Evolutionary conservation across 371 early-diverging fungal species (phyloP), one percentile per base, ranked within the genome.

Genomic region (Mortierella sp.): DNA sequence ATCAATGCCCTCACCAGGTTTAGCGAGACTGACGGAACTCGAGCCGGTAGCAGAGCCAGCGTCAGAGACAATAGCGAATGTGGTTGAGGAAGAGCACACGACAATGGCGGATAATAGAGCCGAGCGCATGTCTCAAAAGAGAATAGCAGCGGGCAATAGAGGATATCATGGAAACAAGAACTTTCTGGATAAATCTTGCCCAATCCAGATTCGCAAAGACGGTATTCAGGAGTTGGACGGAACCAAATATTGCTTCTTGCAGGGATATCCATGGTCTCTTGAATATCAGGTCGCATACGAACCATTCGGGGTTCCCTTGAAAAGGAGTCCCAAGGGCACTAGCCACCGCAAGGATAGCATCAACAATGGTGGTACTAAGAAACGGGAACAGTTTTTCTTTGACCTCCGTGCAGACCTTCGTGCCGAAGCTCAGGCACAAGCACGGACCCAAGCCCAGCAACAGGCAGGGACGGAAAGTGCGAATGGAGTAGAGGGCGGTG

Each of bases 231-330:
- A 54, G 68, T 8, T 75, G 8, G 69, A 79, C 32, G 80, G 80
- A 1, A 28, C 65, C 4, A 71, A 65, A 14, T 68, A 75, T 20
- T 79, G 68, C 1, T 79, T 79, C 32, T 52, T 70, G 20, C 57
- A 68, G 57, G 58, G 47, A n/a, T 79, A 79, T 39, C 80, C 80
- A 0, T 79, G 80, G 80, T 62, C 75, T 10, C 35, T 79, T 30
- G 58, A 75, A 5, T 79, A 79, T 26, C 72, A 79, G 35, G 69
- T 75, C 8, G 62, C 55, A 39, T 37, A 28, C 3, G 66, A 65
- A 22, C 72, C 64, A 12, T 57, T 62, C 10, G 57, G 61, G 1
- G 45, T 22, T 35, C 52, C 51, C 51, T 14, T 12, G 32, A 37
- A 8, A 12, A 6, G 8, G 22, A 18, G 22, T 39, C 10, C 11